Conservation (phyloP, 768 basidiomycete species). For the Strobilomyces dryophilus region DNA sequence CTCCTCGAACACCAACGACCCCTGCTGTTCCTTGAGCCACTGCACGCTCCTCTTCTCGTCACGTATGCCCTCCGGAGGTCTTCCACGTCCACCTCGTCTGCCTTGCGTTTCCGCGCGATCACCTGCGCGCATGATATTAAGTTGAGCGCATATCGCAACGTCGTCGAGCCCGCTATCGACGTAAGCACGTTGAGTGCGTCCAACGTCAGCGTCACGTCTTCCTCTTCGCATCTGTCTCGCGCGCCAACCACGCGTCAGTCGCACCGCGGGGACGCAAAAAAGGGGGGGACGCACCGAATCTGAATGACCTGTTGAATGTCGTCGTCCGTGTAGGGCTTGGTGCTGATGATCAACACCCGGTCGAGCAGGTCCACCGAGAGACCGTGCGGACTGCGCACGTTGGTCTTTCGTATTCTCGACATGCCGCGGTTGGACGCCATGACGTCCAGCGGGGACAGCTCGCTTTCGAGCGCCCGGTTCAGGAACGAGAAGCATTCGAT, state of each 20-base stretch:
- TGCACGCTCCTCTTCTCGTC: constrained; percentile 91
- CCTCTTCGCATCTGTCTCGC: constrained; percentile 69
- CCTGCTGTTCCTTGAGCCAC: constrained; percentile 85
- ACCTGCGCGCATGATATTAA: constrained; percentile 91
- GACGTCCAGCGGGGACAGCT: constrained; percentile 91
- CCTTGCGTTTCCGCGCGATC: constrained; percentile 78
- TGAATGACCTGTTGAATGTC: constrained; percentile 91
- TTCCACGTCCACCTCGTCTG: constrained; percentile 75
- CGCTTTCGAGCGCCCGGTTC: constrained; percentile 94
- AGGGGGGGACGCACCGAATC: no score
- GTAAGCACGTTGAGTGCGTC: constrained; percentile 75
- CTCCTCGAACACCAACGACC: constrained; percentile 71
- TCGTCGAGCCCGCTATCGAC: constrained; percentile 85
- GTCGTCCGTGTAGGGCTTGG: constrained; percentile 74
- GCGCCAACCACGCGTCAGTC: neutral
- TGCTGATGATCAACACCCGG: constrained; percentile 93
- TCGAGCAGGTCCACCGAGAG: constrained; percentile 93
- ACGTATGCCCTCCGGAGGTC: constrained; percentile 82
- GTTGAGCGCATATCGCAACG: constrained; percentile 91
- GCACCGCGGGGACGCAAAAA: no score
- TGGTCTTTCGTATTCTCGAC: constrained; percentile 92
- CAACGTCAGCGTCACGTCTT: constrained; percentile 79
- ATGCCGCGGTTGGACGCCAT: constrained; percentile 99
- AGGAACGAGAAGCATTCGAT: constrained; percentile 99
- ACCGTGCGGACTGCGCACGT: constrained; percentile 91